Percentiles rank a stretch among this genome's conserved stretches.
Conservation (phyloP, 352 stramenopile genomes). For the Globisporangium okanoganense region DNA sequence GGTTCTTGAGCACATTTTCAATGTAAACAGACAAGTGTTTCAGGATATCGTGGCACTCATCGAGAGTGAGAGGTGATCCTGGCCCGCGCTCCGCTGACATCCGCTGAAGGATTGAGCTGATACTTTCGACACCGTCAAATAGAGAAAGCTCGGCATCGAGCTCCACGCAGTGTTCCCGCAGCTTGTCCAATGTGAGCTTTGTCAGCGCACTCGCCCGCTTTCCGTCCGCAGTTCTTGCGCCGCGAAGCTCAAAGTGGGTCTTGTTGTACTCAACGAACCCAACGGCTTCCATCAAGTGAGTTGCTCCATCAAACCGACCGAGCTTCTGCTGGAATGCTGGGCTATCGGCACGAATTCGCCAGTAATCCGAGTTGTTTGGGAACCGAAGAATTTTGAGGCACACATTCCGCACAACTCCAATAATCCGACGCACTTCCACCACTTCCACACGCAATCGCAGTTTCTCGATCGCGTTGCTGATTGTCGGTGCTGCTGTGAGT, state of each 20-base stretch:
- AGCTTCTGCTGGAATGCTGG: constrained; percentile 58
- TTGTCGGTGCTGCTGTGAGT: constrained; percentile 42
- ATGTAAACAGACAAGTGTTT: constrained; percentile 37
- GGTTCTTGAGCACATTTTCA: constrained; percentile 65
- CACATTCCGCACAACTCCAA: constrained; percentile 44
- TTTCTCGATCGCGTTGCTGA: constrained; percentile 52
- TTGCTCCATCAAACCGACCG: constrained; percentile 55
- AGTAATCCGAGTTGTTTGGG: constrained; percentile 71
- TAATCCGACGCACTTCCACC: constrained; percentile 46
- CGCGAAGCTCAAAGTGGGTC: constrained; percentile 52
- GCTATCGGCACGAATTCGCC: constrained; percentile 54
- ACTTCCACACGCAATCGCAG: constrained; percentile 48
- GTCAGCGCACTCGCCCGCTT: constrained; percentile 41
- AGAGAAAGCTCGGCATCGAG: constrained; percentile 52
- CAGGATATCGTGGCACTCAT: constrained; percentile 43
- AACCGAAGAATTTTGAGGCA: constrained; percentile 69
- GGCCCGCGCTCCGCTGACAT: constrained; percentile 26
- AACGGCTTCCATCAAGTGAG: constrained; percentile 46
- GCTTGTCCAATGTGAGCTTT: constrained; percentile 31
- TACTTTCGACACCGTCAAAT: constrained; percentile 61
- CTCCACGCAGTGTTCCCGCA: constrained; percentile 49
- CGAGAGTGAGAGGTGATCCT: constrained; percentile 27
- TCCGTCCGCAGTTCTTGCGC: constrained; percentile 31
- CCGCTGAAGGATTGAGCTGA: constrained; percentile 50
- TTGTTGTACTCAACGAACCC: constrained; percentile 56